These are phyloP conservation scores for Rhododendron kiyosumense DNA, from an alignment of 148 eudicot genomes.

Conservation along the genomic window DNA sequence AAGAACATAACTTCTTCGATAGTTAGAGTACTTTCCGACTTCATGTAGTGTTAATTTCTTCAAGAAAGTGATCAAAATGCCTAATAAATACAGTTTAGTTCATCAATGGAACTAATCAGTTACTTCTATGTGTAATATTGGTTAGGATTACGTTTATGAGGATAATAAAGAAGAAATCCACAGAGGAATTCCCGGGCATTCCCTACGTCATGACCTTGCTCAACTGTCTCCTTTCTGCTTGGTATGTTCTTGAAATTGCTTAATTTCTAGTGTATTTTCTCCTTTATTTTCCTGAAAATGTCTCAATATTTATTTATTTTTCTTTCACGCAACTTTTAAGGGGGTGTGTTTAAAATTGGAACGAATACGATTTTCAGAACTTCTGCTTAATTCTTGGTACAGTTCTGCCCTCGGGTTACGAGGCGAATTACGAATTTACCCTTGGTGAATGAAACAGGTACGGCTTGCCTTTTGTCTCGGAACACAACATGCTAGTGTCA, in stretches of 20 bases:
- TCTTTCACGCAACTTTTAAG: too few species aligned
- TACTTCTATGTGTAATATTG: background rate
- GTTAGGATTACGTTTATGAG: conserved; percentile 59
- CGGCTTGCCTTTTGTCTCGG: conserved; percentile 66
- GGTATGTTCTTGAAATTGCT: conserved; percentile 29
- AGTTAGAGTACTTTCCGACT: background rate
- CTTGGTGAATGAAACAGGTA: conserved; percentile 27
- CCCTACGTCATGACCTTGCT: conserved; percentile 73
- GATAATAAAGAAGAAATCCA: conserved; percentile 46
- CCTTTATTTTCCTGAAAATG: too few species aligned
- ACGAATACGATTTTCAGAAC: background rate
- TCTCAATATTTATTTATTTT: too few species aligned
- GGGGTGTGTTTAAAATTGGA: too few species aligned
- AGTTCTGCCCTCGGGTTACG: background rate
- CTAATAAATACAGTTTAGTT: background rate
- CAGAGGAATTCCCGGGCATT: conserved; percentile 71
- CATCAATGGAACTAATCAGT: background rate
- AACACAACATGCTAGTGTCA: conserved; percentile 46
- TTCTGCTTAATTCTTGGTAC: background rate
- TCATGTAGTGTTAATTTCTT: background rate
- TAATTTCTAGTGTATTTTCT: background rate
- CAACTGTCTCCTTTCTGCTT: conserved; percentile 70
- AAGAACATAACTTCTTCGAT: background rate
- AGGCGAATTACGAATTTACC: background rate
- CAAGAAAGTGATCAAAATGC: background rate